These are phyloP conservation scores for Pleurotus cornucopiae DNA, from an alignment of 768 basidiomycete species.

Conservation along the genomic window DNA sequence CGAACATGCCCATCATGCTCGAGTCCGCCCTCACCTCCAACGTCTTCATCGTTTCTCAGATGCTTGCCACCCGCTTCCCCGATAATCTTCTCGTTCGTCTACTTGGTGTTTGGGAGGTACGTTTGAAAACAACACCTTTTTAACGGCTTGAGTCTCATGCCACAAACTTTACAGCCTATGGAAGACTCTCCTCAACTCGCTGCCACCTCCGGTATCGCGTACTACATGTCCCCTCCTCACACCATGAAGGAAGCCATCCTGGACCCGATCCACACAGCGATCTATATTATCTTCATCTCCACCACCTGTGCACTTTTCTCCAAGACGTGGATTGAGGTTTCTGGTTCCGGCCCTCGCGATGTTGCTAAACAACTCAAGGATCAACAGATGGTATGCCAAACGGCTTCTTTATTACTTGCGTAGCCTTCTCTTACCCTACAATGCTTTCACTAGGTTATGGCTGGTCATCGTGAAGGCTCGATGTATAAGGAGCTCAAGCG, in stretches of 20 bases:
- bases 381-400: conserved; percentile 39
- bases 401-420: too few species aligned
- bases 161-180: conserved; percentile 57
- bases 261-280: conserved; percentile 89
- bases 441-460: conserved; percentile 52
- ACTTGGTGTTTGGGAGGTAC: conserved; percentile 97
- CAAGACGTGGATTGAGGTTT: conserved; percentile 99
- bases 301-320: conserved; percentile 95
- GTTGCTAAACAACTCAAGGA: conserved; percentile 98
- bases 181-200: conserved; percentile 92
- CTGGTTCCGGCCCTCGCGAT: conserved; percentile 91
- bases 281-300: conserved; percentile 92
- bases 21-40: conserved; percentile 91
- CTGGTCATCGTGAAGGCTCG: conserved; percentile 90
- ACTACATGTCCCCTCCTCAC: conserved; percentile 98
- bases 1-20: conserved; percentile 99
- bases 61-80: conserved; percentile 91
- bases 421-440: too few species aligned
- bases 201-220: conserved; percentile 87
- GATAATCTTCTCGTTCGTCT: conserved; percentile 84
- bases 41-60: conserved; percentile 94
- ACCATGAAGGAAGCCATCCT: conserved; percentile 82
- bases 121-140: conserved; percentile 16
- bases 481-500: conserved; percentile 99
- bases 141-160: background rate